Conservation (phyloP, 164 flowering plant species). For the Paratinospora sagittata region DNA sequence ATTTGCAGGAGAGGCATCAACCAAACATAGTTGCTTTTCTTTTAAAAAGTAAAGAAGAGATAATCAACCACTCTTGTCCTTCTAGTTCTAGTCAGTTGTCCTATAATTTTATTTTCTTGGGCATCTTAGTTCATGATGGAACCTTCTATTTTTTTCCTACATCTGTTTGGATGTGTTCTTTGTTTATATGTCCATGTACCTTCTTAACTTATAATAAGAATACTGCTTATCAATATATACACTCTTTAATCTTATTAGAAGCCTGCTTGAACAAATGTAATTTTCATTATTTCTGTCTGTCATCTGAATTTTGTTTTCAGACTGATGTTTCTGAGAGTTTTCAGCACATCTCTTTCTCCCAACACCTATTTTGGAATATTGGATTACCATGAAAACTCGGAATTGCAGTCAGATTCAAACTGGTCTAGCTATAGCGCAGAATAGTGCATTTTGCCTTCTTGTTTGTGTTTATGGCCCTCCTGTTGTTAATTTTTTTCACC, state of each 20-base stretch:
- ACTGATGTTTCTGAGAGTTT: not conserved
- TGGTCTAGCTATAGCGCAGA: not conserved
- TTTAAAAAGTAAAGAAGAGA: not conserved
- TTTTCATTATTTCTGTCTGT: not conserved
- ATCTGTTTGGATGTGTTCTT: constrained; percentile 10
- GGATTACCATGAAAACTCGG: not conserved
- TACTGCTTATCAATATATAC: constrained; percentile 18
- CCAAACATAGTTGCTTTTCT: constrained; percentile 11
- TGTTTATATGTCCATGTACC: constrained; percentile 11
- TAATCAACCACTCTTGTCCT: not conserved
- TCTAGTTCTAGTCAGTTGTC: too few species aligned
- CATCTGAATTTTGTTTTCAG: not conserved
- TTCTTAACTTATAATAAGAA: constrained; percentile 20
- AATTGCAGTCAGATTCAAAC: too few species aligned
- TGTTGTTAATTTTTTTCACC: not conserved
- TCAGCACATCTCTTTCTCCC: not conserved
- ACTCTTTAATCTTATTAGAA: constrained; percentile 15
- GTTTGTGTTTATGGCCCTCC: not conserved
- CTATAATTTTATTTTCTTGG: not conserved
- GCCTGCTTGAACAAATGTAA: not conserved
- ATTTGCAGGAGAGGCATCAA: constrained; percentile 14
- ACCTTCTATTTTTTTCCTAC: constrained; percentile 8
- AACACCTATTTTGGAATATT: not conserved
- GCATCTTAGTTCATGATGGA: not conserved
- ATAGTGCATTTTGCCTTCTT: not conserved